Evolutionary conservation across 2,329 filamentous ascomycete species (phyloP).

Genomic region (Colletotrichum sansevieriae): DNA sequence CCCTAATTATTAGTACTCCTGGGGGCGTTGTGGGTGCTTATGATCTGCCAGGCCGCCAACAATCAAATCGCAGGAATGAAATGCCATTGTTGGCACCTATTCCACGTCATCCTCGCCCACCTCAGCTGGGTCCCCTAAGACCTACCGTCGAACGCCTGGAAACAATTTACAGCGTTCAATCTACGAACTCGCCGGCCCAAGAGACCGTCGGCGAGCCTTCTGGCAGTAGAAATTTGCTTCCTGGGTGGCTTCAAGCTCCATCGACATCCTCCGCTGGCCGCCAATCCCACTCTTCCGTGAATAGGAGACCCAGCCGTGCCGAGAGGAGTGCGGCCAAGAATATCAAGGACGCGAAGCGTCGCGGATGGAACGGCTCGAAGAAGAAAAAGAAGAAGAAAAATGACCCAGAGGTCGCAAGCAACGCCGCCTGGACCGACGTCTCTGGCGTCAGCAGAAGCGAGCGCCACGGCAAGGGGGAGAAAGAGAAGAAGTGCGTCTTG

Average conservation of each 20-base stretch:
- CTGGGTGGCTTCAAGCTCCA: conserved; percentile 52
- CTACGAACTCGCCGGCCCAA: conserved; percentile 20
- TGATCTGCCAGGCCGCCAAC: conserved; percentile 57
- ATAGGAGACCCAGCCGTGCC: conserved; percentile 66
- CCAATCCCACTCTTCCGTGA: conserved; percentile 57
- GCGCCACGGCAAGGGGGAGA: conserved; percentile 52
- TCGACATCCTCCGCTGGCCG: conserved; percentile 51
- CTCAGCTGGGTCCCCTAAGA: conserved; percentile 51
- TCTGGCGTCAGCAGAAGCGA: conserved; percentile 47
- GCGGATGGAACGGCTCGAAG: conserved; percentile 64
- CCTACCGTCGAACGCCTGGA: conserved; percentile 68
- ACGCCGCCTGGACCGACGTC: conserved; percentile 67
- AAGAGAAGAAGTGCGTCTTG: conserved; percentile 64
- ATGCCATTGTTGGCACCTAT: conserved; percentile 66
- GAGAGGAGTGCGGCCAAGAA: conserved; percentile 73
- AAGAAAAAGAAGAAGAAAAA: conserved; percentile 53
- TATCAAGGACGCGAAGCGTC: conserved; percentile 70
- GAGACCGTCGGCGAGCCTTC: conserved; percentile 29
- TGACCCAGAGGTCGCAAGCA: conserved; percentile 58
- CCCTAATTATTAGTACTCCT: conserved; percentile 73
- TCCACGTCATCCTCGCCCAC: conserved; percentile 62
- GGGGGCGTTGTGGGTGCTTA: conserved; percentile 67
- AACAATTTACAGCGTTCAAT: conserved; percentile 61
- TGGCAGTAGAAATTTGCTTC: conserved; percentile 43
- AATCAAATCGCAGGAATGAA: conserved; percentile 53